Base-by-base conservation (phyloP, 1,139 yeast species). In the Debaryomyces nepalensis region DNA sequence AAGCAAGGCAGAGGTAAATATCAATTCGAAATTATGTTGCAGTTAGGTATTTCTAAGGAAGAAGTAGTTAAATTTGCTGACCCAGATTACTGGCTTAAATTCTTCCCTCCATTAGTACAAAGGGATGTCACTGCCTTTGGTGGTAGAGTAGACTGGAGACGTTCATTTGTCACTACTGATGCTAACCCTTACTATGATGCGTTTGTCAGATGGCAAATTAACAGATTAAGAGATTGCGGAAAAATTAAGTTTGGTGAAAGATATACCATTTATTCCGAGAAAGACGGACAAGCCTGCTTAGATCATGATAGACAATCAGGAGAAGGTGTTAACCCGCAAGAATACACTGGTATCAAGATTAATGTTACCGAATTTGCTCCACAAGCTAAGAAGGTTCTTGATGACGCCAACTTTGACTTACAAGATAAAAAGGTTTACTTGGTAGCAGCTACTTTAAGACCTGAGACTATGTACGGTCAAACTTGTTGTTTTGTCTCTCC, bases 391-490 rank as follows among this genome's bases (percentile, higher is more conserved):
- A 68, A 72, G 39, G 56, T 63, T 15, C 70, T 91, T 34, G 72
- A 72, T 37, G 70, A 73, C 40, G 68, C 77, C 34, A 64, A 64
- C 26, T 74, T 82, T 46, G 75, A 74, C 43, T 40, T 60, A 33
- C 55, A 64, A 19, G 75, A 67, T 45, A 88, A 87, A 69, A 84
- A 82, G 54, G 76, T 90, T 30, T 90, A 66, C 69, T 75, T 93
- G 50, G 90, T 95, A 42, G 99, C 99, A 48, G 99, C 99, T 27
- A 93, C 99, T 54, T 81, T 95, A 58, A 86, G 99, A 73, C 97
- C 99, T 27, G 99, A 93, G 73, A 93, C 99, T 54, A 89, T 95
- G 97, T 91, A 91, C 60, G 99, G 98, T 51, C 99, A 95, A 75
- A 87, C 97, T 3, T 88, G 97, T 76, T 91, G 98, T 77, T 95